Percentiles rank a stretch among this genome's conserved stretches.
Evolutionary conservation across 176 grass and related monocot species (phyloP).

Genomic region (Hordeum vulgare): MorexV3_pseudomolecules_assembly NC_058519.1:418138065-418138564

Average conservation of each 20-base stretch:
- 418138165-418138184: slow-evolving; percentile 38
- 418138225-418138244: slow-evolving; percentile 29
- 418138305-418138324: slow-evolving; percentile 27
- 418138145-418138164: slow-evolving; percentile 21
- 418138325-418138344: slow-evolving; percentile 40
- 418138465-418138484: slow-evolving; percentile 1
- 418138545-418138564: slow-evolving; percentile 18
- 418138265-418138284: slow-evolving; percentile 47
- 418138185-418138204: slow-evolving; percentile 39
- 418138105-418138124: slow-evolving; percentile 28
- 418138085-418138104: slow-evolving; percentile 55
- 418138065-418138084: slow-evolving; percentile 37
- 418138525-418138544: slow-evolving; percentile 30
- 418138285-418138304: slow-evolving; percentile 29
- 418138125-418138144: slow-evolving; percentile 34
- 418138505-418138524: slow-evolving; percentile 32
- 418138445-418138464: slow-evolving; percentile 5
- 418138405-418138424: not conserved
- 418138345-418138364: slow-evolving; percentile 29
- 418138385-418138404: slow-evolving; percentile 43
- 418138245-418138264: slow-evolving; percentile 44
- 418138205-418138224: slow-evolving; percentile 26
- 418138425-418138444: slow-evolving; percentile 28
- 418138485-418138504: slow-evolving; percentile 39
- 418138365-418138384: slow-evolving; percentile 43